Base-by-base conservation (phyloP, 2,329 filamentous ascomycete species). In the Ascochyta rabiei region DNA sequence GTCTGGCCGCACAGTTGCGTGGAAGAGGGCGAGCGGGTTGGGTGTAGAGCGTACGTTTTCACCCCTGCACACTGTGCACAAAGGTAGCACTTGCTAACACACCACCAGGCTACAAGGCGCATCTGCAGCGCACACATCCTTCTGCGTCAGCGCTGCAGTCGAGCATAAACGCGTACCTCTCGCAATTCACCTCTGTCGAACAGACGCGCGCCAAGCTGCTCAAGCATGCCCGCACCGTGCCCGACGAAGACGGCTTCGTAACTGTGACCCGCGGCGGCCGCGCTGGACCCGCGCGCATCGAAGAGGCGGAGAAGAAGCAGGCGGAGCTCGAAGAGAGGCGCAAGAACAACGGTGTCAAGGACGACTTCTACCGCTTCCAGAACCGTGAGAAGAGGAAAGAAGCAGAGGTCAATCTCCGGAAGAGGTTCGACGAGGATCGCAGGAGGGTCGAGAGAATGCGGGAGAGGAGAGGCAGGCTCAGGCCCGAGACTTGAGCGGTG, bases 211-310 rank as follows among this genome's bases (percentile, higher is more conserved):
- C 87, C 80, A 64, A 82, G 69, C 61, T 87, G 79, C 77, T 82
- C 80, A 70, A 89, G 77, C 71, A 84, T 50, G 79, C 88, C 57
- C 86, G 90, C 57, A 88, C 89, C 63, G 87, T 91, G 67, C 91
- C 93, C 0, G 95, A 99, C 74, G 93, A 91, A 69, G 95, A 99
- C 74, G 95, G 95, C 2, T 99, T 99, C 73, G 84, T 98, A 43
- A 98, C 93, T 3, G 95, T 99, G 21, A 89, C 88, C 1, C 84
- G 90, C 49, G 92, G 92, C 23, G 89, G 68, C 1, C 82, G 83
- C 56, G 82, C 82, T 6, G 89, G 88, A n/a, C 87, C 90, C 1
- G 92, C 90, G 1, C 84, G 87, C 49, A 82, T 86, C 58, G 88
- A 88, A 63, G 91, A 86, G 69, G 81, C 81, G 39, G 75, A 84